Evolutionary conservation across 495 filamentous ascomycete genomes (phyloP).

Genomic region (Lasiosphaeria miniovina): DNA sequence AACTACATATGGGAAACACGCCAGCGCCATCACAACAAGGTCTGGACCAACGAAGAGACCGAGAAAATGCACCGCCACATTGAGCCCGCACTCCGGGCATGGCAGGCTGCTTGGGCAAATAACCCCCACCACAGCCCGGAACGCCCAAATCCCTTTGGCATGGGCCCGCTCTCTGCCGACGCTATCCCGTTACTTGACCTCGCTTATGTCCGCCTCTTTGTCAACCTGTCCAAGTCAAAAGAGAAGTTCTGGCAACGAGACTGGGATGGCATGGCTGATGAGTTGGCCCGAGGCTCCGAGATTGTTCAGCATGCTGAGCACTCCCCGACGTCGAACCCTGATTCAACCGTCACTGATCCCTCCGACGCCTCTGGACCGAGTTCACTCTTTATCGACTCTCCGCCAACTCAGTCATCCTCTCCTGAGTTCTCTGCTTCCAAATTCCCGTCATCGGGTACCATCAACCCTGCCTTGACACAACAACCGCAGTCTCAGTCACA

Average conservation of each 20-base stretch:
- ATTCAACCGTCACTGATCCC: conserved; percentile 47
- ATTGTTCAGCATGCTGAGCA: conserved; percentile 72
- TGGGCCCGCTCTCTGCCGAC: conserved; percentile 86
- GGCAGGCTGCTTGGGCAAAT: conserved; percentile 90
- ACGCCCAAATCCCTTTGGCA: conserved; percentile 84
- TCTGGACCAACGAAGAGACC: conserved; percentile 89
- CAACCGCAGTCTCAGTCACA: conserved; percentile 28
- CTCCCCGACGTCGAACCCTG: conserved; percentile 53
- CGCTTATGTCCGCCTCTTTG: conserved; percentile 89
- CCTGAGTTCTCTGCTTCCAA: conserved; percentile 45
- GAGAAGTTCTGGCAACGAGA: conserved; percentile 94
- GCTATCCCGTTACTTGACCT: conserved; percentile 92
- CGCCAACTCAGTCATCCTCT: conserved; percentile 52
- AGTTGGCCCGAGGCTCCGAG: conserved; percentile 73
- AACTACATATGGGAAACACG: conserved; percentile 99
- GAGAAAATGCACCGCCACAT: conserved; percentile 97
- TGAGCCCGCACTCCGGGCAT: conserved; percentile 88
- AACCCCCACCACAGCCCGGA: conserved; percentile 85
- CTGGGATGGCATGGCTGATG: conserved; percentile 89
- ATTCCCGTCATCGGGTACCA: conserved; percentile 23
- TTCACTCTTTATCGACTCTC: conserved; percentile 53
- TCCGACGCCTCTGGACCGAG: conserved; percentile 48
- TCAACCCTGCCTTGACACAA: conserved; percentile 24
- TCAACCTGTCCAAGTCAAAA: conserved; percentile 86
- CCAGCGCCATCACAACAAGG: conserved; percentile 81